Evolutionary conservation across 176 grass and related monocot genomes (phyloP).

Genomic region (Cenchrus fungigraminus): DNA sequence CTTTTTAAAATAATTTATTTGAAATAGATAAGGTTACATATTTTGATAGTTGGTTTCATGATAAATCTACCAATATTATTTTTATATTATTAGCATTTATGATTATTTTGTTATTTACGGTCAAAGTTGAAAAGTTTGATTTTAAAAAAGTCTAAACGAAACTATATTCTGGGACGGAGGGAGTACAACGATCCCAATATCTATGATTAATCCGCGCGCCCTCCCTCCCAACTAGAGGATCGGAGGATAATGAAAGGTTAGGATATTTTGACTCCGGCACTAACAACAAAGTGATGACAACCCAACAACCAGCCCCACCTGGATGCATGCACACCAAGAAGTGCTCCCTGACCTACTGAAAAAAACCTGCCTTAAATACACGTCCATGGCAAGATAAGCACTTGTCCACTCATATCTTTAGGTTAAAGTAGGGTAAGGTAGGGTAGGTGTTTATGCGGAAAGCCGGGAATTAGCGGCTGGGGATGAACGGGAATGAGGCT

Average conservation of each 20-base stretch:
- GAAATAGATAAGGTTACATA: too few relatives aligned
- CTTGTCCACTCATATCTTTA: constrained; percentile 5
- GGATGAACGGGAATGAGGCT: not conserved
- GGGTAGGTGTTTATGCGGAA: not conserved
- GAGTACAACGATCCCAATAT: not conserved
- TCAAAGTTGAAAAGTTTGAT: too few relatives aligned
- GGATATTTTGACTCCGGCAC: not conserved
- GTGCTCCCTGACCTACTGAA: not conserved
- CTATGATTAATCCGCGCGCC: not conserved
- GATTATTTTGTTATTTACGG: too few relatives aligned
- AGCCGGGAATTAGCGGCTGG: constrained; percentile 4
- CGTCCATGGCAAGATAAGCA: constrained; percentile 4
- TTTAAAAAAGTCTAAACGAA: too few relatives aligned
- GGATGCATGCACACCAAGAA: not conserved
- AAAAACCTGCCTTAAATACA: not conserved
- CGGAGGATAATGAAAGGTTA: not conserved
- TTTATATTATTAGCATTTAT: too few relatives aligned
- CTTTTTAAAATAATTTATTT: too few relatives aligned
- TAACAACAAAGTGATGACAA: not conserved
- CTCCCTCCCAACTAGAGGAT: not conserved
- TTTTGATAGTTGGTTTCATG: too few relatives aligned
- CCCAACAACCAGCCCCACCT: not conserved
- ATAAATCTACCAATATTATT: too few relatives aligned
- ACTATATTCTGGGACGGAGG: too few relatives aligned
- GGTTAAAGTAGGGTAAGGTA: not conserved